Conservation (phyloP, 495 filamentous ascomycete genomes). For the Melanomma pulvis-pyrius region DNA sequence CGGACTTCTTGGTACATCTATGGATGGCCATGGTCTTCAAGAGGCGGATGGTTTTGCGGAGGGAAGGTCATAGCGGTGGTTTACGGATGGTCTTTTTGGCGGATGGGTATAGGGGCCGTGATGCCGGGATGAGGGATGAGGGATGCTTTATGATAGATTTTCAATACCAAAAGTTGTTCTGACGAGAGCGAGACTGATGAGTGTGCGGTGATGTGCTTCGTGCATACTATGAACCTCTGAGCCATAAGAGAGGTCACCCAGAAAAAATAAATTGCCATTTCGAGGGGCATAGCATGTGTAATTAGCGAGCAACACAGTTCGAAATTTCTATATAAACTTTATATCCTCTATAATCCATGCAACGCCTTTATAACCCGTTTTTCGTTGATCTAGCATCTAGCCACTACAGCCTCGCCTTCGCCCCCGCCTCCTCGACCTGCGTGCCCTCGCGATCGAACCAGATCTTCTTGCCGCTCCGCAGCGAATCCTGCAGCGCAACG, state of each 20-base stretch:
- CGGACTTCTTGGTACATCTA: neutral
- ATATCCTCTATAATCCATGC: too few relatives aligned
- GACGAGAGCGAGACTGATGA: too few relatives aligned
- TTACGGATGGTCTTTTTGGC: neutral
- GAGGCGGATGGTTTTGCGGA: neutral
- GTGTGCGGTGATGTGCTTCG: too few relatives aligned
- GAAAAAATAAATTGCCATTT: too few relatives aligned
- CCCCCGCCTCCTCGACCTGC: constrained; percentile 35
- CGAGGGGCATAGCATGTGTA: too few relatives aligned
- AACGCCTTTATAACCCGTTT: too few relatives aligned
- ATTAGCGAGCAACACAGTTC: too few relatives aligned
- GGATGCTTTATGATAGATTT: neutral
- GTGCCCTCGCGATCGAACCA: constrained; percentile 55
- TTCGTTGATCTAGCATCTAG: too few relatives aligned
- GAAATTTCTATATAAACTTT: too few relatives aligned
- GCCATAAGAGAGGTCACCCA: too few relatives aligned
- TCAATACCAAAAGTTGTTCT: neutral
- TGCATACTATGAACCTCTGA: too few relatives aligned
- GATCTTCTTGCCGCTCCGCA: constrained; percentile 62
- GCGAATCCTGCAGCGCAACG: constrained; percentile 60
- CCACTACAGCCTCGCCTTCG: constrained; percentile 18
- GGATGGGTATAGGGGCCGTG: neutral
- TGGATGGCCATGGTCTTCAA: neutral
- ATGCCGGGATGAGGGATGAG: neutral
- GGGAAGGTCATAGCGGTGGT: neutral